Percentiles rank a stretch among this genome's conserved stretches.
These are phyloP conservation scores for Cucurbitaria berberidis DNA, from an alignment of 2,329 filamentous ascomycete genomes.

Conservation along the genomic window DNA sequence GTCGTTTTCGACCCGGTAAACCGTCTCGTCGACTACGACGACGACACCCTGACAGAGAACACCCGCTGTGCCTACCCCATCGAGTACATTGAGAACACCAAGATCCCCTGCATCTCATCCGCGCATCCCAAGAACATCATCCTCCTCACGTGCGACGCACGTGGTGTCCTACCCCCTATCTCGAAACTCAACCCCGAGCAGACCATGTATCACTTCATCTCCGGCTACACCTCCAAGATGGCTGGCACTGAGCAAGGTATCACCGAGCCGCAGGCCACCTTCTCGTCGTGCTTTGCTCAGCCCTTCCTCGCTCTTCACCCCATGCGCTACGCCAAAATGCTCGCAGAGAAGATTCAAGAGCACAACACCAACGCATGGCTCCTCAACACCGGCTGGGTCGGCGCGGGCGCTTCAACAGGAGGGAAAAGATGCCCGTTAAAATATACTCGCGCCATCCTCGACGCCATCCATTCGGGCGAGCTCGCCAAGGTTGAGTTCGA, in stretches of 20 bases:
- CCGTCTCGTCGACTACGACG: slow-evolving; percentile 93
- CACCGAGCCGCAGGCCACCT: slow-evolving; percentile 96
- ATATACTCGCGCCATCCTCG: slow-evolving; percentile 97
- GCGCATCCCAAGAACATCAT: slow-evolving; percentile 97
- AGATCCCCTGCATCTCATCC: slow-evolving; percentile 90
- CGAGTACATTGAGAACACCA: slow-evolving; percentile 98
- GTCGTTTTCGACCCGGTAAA: slow-evolving; percentile 94
- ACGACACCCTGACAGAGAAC: slow-evolving; percentile 94
- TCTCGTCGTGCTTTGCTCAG: slow-evolving; percentile 99
- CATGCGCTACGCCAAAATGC: slow-evolving; percentile 98
- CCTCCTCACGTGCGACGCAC: slow-evolving; percentile 95
- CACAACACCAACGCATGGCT: slow-evolving; percentile 98
- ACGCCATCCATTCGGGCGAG: slow-evolving; percentile 96
- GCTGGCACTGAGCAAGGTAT: slow-evolving; percentile 97
- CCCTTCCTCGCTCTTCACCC: slow-evolving; percentile 98
- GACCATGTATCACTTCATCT: slow-evolving; percentile 99
- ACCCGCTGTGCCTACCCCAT: slow-evolving; percentile 98
- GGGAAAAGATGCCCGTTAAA: slow-evolving; percentile 97
- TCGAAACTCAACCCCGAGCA: slow-evolving; percentile 93
- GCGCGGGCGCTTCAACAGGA: slow-evolving; percentile 85
- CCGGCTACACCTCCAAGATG: slow-evolving; percentile 99
- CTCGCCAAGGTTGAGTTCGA: slow-evolving; percentile 93
- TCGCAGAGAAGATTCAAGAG: slow-evolving; percentile 94
- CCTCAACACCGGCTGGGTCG: slow-evolving; percentile 97
- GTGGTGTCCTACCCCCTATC: slow-evolving; percentile 95